Percentiles rank a stretch among this genome's conserved stretches.
Conservation (phyloP, 2,329 filamentous ascomycete species). For the Pseudogymnoascus sp. region DNA sequence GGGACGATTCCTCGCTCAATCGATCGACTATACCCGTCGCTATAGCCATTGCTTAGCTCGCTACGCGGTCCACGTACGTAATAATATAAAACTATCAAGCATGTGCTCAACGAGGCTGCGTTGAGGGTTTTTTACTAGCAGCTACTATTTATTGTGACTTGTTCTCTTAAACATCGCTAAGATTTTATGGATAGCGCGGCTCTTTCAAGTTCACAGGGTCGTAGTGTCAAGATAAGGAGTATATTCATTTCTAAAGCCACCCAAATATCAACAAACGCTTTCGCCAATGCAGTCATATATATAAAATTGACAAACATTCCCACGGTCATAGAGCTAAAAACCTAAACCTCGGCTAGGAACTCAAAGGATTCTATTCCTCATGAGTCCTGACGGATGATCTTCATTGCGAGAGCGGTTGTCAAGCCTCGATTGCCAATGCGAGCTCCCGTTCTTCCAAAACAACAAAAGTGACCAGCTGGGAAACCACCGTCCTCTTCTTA, state of each 20-base stretch:
- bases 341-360: background rate
- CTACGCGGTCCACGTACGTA: background rate
- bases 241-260: background rate
- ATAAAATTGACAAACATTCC: background rate
- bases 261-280: background rate
- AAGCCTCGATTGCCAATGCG: constrained; percentile 22
- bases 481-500: constrained; percentile 21
- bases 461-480: constrained; percentile 21
- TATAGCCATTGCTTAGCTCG: background rate
- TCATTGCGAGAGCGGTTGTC: constrained; percentile 19
- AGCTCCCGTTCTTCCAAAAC: constrained; percentile 16
- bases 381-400: constrained; percentile 5
- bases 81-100: background rate
- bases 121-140: background rate
- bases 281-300: background rate
- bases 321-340: background rate
- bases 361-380: background rate
- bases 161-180: background rate
- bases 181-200: background rate
- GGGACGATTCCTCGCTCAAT: background rate
- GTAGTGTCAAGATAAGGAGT: background rate
- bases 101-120: background rate
- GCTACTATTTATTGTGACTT: background rate
- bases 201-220: background rate
- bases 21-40: background rate